Evolutionary conservation across 108 stramenopile genomes (phyloP), one percentile per base, ranked within the genome.

Genomic region (Skeletonema menzelii): DNA sequence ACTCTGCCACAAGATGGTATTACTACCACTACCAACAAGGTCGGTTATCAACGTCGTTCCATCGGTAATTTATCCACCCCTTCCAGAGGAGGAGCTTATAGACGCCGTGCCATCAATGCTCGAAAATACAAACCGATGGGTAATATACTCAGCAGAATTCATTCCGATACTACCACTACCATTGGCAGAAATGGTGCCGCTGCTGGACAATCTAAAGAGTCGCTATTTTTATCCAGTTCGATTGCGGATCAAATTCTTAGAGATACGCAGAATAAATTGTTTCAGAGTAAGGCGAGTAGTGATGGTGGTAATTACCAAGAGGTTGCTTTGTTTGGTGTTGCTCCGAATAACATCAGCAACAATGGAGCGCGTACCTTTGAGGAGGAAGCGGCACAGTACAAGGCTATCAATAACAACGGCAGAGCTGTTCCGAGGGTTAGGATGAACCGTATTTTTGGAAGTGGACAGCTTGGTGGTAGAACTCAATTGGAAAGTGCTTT

Each of bases 401-500:
- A 24, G 59, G 59, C 59, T 3, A 22, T 58, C 13, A 58, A 20
- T 27, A 58, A 20, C 13, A 42, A 42, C 15, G 40, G 40, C 15
- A n/a, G 13, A 7, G 3, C 27, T 24, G 59, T 35, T 19, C 78
- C 70, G 4, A 58, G 65, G 34, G 64, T 79, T 46, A 59, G 71
- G 66, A 79, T 79, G 78, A 72, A 61, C 44, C 70, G 78, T 14
- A 56, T 79, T 8, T 63, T 68, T 4, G 78, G 78, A 32, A 72
- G 30, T 35, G 66, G 66, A 42, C 78, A 79, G 71, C 67, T 70
- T 27, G 78, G 78, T 28, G 71, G 71, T 30, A 30, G 72, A 56
- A 6, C 34, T 35, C 59, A 31, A 19, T 31, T 30, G 59, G 37
- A 19, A 19, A 35, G 8, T 35, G 59, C 28, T 31, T 32, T 32